A percentile compares a stretch with the other conserved stretches of the same genome.
phyloP scores from a whole-genome alignment of 1,284 basidiomycete species.

The Phellinidium pouzarii region DNA sequence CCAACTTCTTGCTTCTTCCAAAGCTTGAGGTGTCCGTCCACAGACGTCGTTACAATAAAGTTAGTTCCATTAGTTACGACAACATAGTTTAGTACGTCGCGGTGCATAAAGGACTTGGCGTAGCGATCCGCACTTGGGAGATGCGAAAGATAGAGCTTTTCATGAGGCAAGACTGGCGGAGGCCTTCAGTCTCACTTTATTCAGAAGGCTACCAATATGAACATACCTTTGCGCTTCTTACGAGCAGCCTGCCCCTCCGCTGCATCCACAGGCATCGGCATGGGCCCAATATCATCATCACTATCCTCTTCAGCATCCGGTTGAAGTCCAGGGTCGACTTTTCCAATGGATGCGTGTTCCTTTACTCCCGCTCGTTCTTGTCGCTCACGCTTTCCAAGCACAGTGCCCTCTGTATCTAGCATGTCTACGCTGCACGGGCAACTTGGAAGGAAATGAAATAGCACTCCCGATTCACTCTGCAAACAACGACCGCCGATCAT shows the following conservation, averaged over 20 bases:
- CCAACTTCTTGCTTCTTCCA: slow-evolving; percentile 97
- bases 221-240: slow-evolving; percentile 67
- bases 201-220: neutral
- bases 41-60: slow-evolving; percentile 90
- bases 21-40: slow-evolving; percentile 94
- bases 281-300: slow-evolving; percentile 71
- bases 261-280: slow-evolving; percentile 56
- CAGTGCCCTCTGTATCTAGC: slow-evolving; percentile 36
- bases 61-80: slow-evolving; percentile 84
- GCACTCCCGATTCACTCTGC: too few species aligned
- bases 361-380: slow-evolving; percentile 27
- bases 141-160: slow-evolving; percentile 85
- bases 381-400: slow-evolving; percentile 62
- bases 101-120: slow-evolving; percentile 97
- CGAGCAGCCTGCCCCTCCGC: slow-evolving; percentile 34
- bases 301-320: slow-evolving; percentile 37
- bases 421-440: too few species aligned
- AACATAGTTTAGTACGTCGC: slow-evolving; percentile 86
- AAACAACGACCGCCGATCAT: too few species aligned
- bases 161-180: slow-evolving; percentile 58
- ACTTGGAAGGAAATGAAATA: too few species aligned
- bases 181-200: neutral
- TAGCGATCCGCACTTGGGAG: slow-evolving; percentile 91
- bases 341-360: slow-evolving; percentile 22
- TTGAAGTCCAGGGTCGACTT: slow-evolving; percentile 14